These are phyloP conservation scores for Neckera pumila DNA, from an alignment of 225 moss, liverwort and hornwort genomes.

Conservation along the genomic window DNA sequence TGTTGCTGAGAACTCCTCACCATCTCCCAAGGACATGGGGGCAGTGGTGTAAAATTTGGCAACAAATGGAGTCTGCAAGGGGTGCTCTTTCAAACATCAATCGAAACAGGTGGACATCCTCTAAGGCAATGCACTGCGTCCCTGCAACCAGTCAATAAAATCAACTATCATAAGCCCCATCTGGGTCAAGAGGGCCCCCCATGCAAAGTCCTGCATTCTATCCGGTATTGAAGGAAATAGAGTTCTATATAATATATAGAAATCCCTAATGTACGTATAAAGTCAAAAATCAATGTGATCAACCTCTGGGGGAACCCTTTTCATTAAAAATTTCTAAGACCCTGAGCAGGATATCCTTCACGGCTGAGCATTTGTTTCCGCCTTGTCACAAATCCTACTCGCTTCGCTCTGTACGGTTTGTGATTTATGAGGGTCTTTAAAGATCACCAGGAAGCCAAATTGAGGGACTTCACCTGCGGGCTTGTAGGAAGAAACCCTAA, in stretches of 20 bases:
- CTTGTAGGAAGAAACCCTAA: not conserved
- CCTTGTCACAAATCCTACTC: not conserved
- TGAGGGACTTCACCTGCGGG: not conserved
- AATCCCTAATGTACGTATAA: not conserved
- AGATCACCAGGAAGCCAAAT: not conserved
- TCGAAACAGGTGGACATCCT: not conserved
- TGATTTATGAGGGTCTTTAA: not conserved
- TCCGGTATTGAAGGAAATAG: not conserved
- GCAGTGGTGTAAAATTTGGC: not conserved
- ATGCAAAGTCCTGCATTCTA: not conserved
- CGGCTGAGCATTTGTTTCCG: not conserved
- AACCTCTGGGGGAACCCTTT: not conserved
- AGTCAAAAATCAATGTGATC: not conserved
- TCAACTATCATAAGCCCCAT: not conserved
- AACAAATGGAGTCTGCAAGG: not conserved
- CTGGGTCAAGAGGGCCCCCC: not conserved
- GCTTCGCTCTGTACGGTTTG: not conserved
- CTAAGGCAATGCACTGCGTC: constrained; percentile 5
- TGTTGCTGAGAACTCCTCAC: not conserved
- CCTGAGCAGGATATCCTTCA: not conserved
- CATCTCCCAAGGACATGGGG: not conserved
- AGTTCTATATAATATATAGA: not conserved
- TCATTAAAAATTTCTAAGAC: not conserved
- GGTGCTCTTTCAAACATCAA: not conserved
- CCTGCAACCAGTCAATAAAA: constrained; percentile 1